Evolutionary conservation across 768 basidiomycete genomes (phyloP).

Genomic region (Lactarius evosmus): DNA sequence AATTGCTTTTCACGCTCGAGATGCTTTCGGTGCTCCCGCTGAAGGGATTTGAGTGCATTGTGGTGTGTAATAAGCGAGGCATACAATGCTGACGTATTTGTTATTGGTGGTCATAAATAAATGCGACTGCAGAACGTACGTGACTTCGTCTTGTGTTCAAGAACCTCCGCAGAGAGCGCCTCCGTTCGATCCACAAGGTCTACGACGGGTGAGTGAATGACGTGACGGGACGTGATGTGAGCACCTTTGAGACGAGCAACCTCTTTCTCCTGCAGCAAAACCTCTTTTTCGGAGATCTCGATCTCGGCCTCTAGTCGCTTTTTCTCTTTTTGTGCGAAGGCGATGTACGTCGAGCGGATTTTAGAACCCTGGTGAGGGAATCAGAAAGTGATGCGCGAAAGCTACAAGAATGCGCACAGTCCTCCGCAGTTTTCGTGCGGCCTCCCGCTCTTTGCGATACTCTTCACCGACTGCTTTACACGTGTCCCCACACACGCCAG

Average conservation of each 20-base stretch:
- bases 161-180: conserved; percentile 69
- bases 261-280: conserved; percentile 64
- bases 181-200: conserved; percentile 78
- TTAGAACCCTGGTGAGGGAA: conserved; percentile 67
- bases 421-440: conserved; percentile 72
- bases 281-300: conserved; percentile 51
- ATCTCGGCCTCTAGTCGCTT: conserved; percentile 69
- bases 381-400: neutral
- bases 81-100: conserved; percentile 64
- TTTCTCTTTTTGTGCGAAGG: conserved; percentile 87
- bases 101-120: conserved; percentile 6
- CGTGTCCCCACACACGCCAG: conserved; percentile 72
- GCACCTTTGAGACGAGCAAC: conserved; percentile 69
- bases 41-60: conserved; percentile 71
- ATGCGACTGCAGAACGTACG: conserved; percentile 48
- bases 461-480: conserved; percentile 75
- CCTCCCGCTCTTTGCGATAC: conserved; percentile 64
- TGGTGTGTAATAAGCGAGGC: conserved; percentile 68
- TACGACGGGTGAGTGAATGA: conserved; percentile 34
- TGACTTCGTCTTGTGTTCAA: conserved; percentile 83
- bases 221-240: conserved; percentile 1
- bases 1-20: conserved; percentile 73
- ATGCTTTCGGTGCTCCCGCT: conserved; percentile 66
- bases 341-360: conserved; percentile 84
- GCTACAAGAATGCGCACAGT: conserved; percentile 51